Conservation (phyloP, 2,329 filamentous ascomycete species). For the Bipolaris zeicola region DNA sequence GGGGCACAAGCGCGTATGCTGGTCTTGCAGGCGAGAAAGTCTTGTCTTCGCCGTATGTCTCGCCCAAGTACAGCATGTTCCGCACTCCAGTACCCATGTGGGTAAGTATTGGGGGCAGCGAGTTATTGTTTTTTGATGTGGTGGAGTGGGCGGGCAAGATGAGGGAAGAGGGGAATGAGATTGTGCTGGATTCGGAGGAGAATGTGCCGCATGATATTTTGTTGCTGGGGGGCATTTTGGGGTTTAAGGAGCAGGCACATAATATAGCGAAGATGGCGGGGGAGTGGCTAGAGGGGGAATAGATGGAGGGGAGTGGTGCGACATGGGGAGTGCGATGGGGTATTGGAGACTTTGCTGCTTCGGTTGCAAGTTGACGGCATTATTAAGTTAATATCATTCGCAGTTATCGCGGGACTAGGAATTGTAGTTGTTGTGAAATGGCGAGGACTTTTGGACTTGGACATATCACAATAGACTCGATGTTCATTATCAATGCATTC, state of each 20-base stretch:
- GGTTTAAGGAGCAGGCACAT: constrained; percentile 51
- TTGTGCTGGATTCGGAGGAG: constrained; percentile 51
- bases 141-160: constrained; percentile 48
- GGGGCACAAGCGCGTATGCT: constrained; percentile 51
- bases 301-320: too few relatives aligned
- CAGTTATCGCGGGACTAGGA: not conserved
- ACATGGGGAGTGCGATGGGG: not conserved
- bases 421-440: not conserved
- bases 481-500: not conserved
- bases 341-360: too few relatives aligned
- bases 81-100: constrained; percentile 49
- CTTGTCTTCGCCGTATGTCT: constrained; percentile 47
- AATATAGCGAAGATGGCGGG: constrained; percentile 46
- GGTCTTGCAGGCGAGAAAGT: constrained; percentile 19
- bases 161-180: constrained; percentile 48
- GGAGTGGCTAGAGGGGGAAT: constrained; percentile 36
- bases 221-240: constrained; percentile 48
- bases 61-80: constrained; percentile 48
- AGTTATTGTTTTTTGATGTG: constrained; percentile 52
- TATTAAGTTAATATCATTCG: fast-evolving
- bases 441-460: not conserved
- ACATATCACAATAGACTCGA: not conserved
- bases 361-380: not conserved
- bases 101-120: constrained; percentile 49
- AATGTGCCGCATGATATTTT: constrained; percentile 56